Evolutionary conservation across 2,329 filamentous ascomycete genomes (phyloP).

Genomic region (Penicillium sp.): DNA sequence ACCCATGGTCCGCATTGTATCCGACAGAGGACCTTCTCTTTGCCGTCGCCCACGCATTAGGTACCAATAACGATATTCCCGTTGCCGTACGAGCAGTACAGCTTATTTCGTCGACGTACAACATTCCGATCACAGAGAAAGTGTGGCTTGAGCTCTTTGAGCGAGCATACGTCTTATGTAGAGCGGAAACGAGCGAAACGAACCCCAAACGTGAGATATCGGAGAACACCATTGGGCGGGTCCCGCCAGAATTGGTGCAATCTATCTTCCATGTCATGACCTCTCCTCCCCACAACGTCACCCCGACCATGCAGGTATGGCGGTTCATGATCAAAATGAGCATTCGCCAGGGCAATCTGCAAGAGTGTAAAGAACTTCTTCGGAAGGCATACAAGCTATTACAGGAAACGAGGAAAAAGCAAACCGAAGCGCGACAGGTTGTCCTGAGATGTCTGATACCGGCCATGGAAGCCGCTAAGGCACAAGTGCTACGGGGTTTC

Average conservation of each 20-base stretch:
- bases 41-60: constrained; percentile 70
- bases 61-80: constrained; percentile 66
- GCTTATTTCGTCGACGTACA: constrained; percentile 64
- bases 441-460: constrained; percentile 31
- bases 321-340: constrained; percentile 35
- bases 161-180: constrained; percentile 66
- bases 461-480: neutral
- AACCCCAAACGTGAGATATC: constrained; percentile 1
- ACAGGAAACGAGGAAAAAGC: constrained; percentile 30
- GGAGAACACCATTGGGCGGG: constrained; percentile 28
- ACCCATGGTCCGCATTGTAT: constrained; percentile 56
- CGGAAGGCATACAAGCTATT: constrained; percentile 35
- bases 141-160: constrained; percentile 71
- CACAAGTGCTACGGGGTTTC: neutral
- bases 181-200: constrained; percentile 24
- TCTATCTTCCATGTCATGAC: constrained; percentile 65
- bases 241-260: constrained; percentile 52
- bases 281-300: constrained; percentile 59
- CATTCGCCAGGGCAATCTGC: constrained; percentile 24
- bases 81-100: constrained; percentile 65
- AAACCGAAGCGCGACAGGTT: constrained; percentile 29
- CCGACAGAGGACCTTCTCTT: constrained; percentile 65
- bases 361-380: constrained; percentile 32
- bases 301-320: constrained; percentile 63
- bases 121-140: constrained; percentile 58